These are phyloP conservation scores for Aspergillus fumigatus DNA, from an alignment of 2,329 filamentous ascomycete species.

Conservation along the genomic window DNA sequence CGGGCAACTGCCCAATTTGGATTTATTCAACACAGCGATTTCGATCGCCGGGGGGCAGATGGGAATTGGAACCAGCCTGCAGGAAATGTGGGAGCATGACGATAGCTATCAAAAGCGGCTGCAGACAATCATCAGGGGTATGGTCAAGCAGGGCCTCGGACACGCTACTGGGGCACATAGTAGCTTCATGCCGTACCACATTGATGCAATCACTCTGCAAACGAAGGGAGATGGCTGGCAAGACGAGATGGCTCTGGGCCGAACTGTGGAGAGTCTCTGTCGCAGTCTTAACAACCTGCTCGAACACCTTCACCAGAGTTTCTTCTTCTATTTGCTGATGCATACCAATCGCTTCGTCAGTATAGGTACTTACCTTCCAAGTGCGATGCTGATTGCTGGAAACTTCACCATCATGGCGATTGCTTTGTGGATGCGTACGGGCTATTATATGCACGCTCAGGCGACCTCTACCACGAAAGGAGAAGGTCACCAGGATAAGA, in stretches of 20 bases:
- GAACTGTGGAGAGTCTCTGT: constrained; percentile 84
- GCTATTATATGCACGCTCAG: constrained; percentile 43
- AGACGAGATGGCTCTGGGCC: constrained; percentile 92
- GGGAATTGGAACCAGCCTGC: constrained; percentile 77
- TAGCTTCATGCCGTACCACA: constrained; percentile 94
- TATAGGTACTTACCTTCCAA: constrained; percentile 94
- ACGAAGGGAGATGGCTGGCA: constrained; percentile 91
- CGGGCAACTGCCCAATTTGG: constrained; percentile 89
- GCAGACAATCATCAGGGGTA: constrained; percentile 82
- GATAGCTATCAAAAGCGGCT: constrained; percentile 78
- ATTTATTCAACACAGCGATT: constrained; percentile 90
- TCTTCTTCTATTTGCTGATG: constrained; percentile 98
- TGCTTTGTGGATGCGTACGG: constrained; percentile 87
- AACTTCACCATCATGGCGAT: constrained; percentile 97
- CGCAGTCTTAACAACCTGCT: constrained; percentile 93
- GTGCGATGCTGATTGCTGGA: constrained; percentile 91
- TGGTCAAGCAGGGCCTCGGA: constrained; percentile 86
- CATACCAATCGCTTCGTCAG: constrained; percentile 90
- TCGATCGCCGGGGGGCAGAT: constrained; percentile 86
- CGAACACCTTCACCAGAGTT: constrained; percentile 96
- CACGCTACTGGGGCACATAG: constrained; percentile 88
- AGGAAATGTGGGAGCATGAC: constrained; percentile 75
- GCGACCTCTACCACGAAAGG: constrained; percentile 11
- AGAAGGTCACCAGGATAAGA: constrained; percentile 30
- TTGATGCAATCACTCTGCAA: constrained; percentile 90